A percentile compares a stretch with the other conserved stretches of the same genome.
These are phyloP conservation scores for Penicillium crustosum DNA, from an alignment of 2,329 filamentous ascomycete species.

Conservation along the genomic window DNA sequence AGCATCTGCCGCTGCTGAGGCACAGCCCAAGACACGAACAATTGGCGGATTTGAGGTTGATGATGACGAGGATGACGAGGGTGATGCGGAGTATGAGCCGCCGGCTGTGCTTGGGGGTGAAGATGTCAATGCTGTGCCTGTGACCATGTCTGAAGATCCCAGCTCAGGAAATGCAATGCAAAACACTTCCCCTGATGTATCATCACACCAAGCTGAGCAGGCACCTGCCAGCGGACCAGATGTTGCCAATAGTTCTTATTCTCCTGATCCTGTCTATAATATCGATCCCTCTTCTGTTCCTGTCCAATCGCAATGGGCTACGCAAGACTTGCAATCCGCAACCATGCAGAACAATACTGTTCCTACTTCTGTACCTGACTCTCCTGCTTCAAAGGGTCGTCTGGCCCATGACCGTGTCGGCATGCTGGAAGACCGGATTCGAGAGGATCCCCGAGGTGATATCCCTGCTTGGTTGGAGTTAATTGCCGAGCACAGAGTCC, in stretches of 20 bases:
- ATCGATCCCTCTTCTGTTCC: slow-evolving; percentile 40
- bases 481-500: slow-evolving; percentile 79
- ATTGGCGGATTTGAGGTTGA: slow-evolving; percentile 64
- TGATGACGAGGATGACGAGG: slow-evolving; percentile 58
- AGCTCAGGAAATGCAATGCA: slow-evolving; percentile 58
- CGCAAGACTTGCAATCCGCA: slow-evolving; percentile 33
- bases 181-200: slow-evolving; percentile 60
- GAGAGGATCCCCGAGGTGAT: slow-evolving; percentile 88
- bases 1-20: slow-evolving; percentile 33
- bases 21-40: slow-evolving; percentile 50
- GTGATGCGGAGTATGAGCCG: slow-evolving; percentile 55
- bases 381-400: slow-evolving; percentile 52
- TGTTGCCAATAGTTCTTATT: slow-evolving; percentile 54
- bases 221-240: slow-evolving; percentile 48
- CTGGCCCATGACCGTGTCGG: slow-evolving; percentile 72
- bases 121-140: slow-evolving; percentile 50
- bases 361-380: slow-evolving; percentile 44
- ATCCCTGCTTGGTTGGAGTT: slow-evolving; percentile 87
- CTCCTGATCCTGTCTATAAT: slow-evolving; percentile 48
- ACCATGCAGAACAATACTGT: slow-evolving; percentile 39
- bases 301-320: slow-evolving; percentile 40
- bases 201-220: slow-evolving; percentile 59
- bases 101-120: slow-evolving; percentile 51
- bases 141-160: slow-evolving; percentile 54
- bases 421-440: slow-evolving; percentile 84